Conservation (phyloP, 352 stramenopile genomes). For the Globisporangium mamillatum region DNA sequence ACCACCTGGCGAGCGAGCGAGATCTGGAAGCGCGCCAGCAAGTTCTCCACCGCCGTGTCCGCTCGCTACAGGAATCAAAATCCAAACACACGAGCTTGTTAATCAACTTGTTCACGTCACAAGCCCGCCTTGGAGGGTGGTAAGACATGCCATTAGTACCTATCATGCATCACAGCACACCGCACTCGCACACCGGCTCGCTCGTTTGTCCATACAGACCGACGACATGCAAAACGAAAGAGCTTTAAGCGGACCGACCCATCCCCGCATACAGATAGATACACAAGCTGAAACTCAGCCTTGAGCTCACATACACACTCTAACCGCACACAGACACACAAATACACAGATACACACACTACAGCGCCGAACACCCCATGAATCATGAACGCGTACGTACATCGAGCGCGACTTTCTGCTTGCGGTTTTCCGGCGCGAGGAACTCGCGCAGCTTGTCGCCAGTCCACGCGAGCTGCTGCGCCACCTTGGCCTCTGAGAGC, state of each 20-base stretch:
- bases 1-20: constrained; percentile 38
- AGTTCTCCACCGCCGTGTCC: constrained; percentile 56
- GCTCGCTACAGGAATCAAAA: constrained; percentile 28
- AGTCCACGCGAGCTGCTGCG: constrained; percentile 51
- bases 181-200: background rate
- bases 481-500: constrained; percentile 40
- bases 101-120: background rate
- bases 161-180: background rate
- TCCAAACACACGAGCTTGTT: background rate
- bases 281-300: background rate
- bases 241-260: background rate
- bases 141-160: background rate
- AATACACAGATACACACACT: background rate
- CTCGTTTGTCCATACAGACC: background rate
- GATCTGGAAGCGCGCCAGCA: constrained; percentile 62
- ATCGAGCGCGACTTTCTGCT: constrained; percentile 30
- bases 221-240: background rate
- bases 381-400: constrained; percentile 12
- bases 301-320: background rate
- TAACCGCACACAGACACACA: background rate
- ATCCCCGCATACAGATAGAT: background rate
- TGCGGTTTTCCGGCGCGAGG: constrained; percentile 44
- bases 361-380: background rate
- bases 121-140: background rate
- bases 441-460: constrained; percentile 51